These are phyloP conservation scores for Arxiozyma telluris DNA, from an alignment of 1,139 yeast genomes.

Conservation along the genomic window DNA sequence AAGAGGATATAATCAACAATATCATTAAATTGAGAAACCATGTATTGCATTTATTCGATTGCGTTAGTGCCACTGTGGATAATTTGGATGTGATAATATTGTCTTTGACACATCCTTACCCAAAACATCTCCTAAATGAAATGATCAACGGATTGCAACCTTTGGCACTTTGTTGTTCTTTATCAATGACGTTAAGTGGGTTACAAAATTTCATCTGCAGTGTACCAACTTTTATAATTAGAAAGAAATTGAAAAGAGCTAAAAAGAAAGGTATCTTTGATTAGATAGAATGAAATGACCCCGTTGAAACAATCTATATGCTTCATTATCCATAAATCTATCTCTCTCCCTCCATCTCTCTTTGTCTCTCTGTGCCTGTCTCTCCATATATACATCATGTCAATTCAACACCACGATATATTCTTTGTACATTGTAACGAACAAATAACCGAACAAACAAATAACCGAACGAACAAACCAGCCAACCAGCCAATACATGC, in stretches of 20 bases:
- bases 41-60: constrained; percentile 25
- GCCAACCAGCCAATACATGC: no score
- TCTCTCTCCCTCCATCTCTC: no score
- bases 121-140: constrained; percentile 76
- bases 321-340: no score
- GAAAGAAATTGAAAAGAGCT: constrained; percentile 70
- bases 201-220: constrained; percentile 37
- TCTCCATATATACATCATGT: no score
- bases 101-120: constrained; percentile 57
- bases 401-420: no score
- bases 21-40: constrained; percentile 16
- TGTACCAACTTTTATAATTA: constrained; percentile 86
- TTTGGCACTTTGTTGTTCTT: constrained; percentile 59
- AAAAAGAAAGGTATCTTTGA: constrained; percentile 37
- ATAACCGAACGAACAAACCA: no score
- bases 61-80: constrained; percentile 23
- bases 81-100: constrained; percentile 22
- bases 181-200: constrained; percentile 24
- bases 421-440: no score
- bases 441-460: no score
- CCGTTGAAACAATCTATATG: no score
- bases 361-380: no score
- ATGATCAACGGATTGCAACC: constrained; percentile 78
- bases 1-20: constrained; percentile 13
- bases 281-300: constrained; percentile 4